A percentile compares a stretch with the other conserved stretches of the same genome.
Evolutionary conservation across 1,284 basidiomycete genomes (phyloP).

Genomic region (Ceratobasidium sp.): DNA sequence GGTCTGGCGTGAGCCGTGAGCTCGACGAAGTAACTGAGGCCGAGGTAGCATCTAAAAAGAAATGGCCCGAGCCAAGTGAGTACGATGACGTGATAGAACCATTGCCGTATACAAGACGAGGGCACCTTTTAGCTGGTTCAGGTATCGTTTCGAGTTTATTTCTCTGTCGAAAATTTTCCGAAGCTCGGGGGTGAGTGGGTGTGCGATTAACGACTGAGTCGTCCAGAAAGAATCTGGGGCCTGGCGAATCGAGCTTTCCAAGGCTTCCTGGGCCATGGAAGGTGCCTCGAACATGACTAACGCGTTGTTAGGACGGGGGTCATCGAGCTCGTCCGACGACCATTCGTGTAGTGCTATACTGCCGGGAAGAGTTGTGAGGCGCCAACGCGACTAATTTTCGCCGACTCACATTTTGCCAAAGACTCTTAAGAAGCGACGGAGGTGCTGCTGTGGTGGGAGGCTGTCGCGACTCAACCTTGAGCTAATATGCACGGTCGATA

Average conservation of each 20-base stretch:
- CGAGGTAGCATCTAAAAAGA: not conserved
- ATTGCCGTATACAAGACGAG: not conserved
- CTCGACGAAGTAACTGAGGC: not conserved
- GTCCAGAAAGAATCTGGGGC: conserved; percentile 20
- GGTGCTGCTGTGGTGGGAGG: conserved; percentile 27
- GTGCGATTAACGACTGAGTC: conserved; percentile 28
- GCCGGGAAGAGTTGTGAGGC: not conserved
- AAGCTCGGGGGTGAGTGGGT: conserved; percentile 7
- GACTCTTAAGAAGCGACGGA: conserved; percentile 10
- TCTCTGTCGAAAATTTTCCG: conserved; percentile 2
- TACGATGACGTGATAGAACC: not conserved
- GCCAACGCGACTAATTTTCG: conserved; percentile 1
- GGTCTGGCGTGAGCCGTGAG: not conserved
- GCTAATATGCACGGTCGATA: conserved; percentile 26
- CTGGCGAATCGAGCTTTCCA: not conserved
- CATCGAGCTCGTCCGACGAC: not conserved
- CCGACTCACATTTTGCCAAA: conserved; percentile 32
- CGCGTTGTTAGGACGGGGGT: conserved; percentile 18
- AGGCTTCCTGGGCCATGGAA: not conserved
- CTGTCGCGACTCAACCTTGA: not conserved
- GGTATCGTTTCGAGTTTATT: not conserved
- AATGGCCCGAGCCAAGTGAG: not conserved
- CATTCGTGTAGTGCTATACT: conserved; percentile 34
- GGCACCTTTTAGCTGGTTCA: conserved; percentile 1
- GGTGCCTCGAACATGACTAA: conserved; percentile 27